A percentile compares a stretch with the other conserved stretches of the same genome.
These are phyloP conservation scores for Linnemannia hyalina DNA, from an alignment of 192 early-diverging fungal genomes.

Conservation along the genomic window DNA sequence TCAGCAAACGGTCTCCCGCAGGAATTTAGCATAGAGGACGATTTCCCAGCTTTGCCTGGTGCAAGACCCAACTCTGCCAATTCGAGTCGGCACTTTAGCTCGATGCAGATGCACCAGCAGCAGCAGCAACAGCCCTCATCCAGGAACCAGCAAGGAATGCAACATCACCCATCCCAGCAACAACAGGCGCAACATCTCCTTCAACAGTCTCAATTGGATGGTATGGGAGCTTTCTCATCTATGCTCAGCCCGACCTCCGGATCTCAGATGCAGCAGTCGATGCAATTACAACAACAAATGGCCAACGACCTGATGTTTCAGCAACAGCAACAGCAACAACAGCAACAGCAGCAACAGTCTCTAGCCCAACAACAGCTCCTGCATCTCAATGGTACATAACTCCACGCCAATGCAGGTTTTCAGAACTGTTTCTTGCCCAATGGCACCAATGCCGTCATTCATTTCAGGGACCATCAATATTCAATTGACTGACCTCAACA, in stretches of 20 bases:
- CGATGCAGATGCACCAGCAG: slow-evolving; percentile 47
- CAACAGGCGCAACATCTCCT: slow-evolving; percentile 37
- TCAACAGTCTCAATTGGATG: slow-evolving; percentile 35
- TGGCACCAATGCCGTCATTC: not conserved
- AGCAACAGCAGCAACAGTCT: slow-evolving; percentile 27
- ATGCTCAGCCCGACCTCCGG: slow-evolving; percentile 35
- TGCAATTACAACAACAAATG: slow-evolving; percentile 49
- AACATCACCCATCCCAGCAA: slow-evolving; percentile 43
- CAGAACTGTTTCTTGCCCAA: not conserved
- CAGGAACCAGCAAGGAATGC: slow-evolving; percentile 36
- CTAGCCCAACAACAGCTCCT: slow-evolving; percentile 41
- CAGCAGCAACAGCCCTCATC: slow-evolving; percentile 53
- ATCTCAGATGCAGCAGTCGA: slow-evolving; percentile 52
- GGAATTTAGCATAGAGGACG: slow-evolving; percentile 61
- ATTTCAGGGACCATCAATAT: not conserved
- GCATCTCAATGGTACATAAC: slow-evolving; percentile 37
- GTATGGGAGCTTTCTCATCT: slow-evolving; percentile 38
- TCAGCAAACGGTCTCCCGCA: slow-evolving; percentile 37
- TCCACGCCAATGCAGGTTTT: not conserved
- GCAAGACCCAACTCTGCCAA: slow-evolving; percentile 56
- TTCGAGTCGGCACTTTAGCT: slow-evolving; percentile 49
- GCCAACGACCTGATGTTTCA: slow-evolving; percentile 54
- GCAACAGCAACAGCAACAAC: slow-evolving; percentile 22
- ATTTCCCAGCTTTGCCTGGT: slow-evolving; percentile 61
- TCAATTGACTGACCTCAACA: not conserved